Evolutionary conservation across 2,329 filamentous ascomycete genomes (phyloP), one percentile per base, ranked within the genome.

Genomic region (Penicillium sp.): DNA sequence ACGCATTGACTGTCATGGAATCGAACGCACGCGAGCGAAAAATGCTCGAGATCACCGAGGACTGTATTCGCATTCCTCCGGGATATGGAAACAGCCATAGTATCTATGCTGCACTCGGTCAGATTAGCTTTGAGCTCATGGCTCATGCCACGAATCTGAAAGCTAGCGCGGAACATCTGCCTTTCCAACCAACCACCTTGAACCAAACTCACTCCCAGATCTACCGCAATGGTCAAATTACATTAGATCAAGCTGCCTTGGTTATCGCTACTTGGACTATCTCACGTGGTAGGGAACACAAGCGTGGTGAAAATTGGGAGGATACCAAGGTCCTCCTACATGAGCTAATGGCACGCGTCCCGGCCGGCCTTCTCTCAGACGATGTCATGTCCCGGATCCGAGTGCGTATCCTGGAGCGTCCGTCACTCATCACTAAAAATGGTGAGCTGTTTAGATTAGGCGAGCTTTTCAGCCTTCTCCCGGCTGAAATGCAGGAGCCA

Each of bases 181-280:
- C 61, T 9, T 37, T 40, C n/a, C 53, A 68, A 7, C 73, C 75
- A 6, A 36, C 53, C 7, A 78, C 73, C 47, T 51, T 72, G 31
- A 78, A 77, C 50, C 76, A 78, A 51, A 67, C 53, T 2, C 69
- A 74, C 59, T 75, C 74, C 26, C 72, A 76, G 36, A 62, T 72
- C 11, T 78, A 78, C 62, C 72, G 75, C 12, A 70, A 77, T 35
- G 71, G 73, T 31, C 76, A 76, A 48, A 69, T 76, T 25, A 63
- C 61, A 38, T 62, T 78, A 14, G 71, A 74, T 14, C 67, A 75
- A 56, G 68, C 72, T 26, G 76, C 76, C 2, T 60, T 75, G 14
- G 64, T 74, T 12, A 65, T 78, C 19, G 72, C 74, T 16, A 67
- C 70, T 31, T 78, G 73, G 70, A 70, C 70, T 4, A 64, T 78